These are phyloP conservation scores for Fomitopsis schrenkii DNA, from an alignment of 1,284 basidiomycete genomes.

Conservation along the genomic window DNA sequence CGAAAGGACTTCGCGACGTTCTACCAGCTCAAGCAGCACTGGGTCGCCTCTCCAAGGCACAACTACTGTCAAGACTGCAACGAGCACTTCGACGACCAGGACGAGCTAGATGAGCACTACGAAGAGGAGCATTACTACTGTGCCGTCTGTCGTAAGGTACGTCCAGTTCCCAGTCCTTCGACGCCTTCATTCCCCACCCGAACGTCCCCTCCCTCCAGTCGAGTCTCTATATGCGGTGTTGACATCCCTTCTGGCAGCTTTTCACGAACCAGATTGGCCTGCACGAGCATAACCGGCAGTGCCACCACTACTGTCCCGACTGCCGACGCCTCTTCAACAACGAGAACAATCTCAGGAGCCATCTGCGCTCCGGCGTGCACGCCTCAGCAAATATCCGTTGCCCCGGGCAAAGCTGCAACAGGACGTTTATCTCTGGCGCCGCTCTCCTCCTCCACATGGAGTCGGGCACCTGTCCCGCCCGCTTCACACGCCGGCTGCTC, in stretches of 20 bases:
- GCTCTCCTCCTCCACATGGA: constrained; percentile 32
- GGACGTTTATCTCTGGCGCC: constrained; percentile 25
- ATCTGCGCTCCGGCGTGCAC: constrained; percentile 19
- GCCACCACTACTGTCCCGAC: constrained; percentile 42
- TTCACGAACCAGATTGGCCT: constrained; percentile 24
- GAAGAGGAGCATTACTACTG: constrained; percentile 38
- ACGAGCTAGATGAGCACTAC: constrained; percentile 13
- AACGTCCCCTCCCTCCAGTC: not conserved
- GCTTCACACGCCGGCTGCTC: constrained; percentile 26
- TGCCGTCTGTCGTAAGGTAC: constrained; percentile 30
- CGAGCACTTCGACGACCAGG: constrained; percentile 18
- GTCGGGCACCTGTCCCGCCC: constrained; percentile 26
- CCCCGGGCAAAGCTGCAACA: constrained; percentile 18
- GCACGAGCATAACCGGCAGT: constrained; percentile 44
- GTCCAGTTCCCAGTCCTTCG: not conserved
- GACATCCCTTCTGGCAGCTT: not conserved
- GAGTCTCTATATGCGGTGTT: no score
- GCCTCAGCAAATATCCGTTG: constrained; percentile 15
- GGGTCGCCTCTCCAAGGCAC: constrained; percentile 33
- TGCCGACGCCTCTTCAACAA: constrained; percentile 41
- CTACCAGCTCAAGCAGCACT: constrained; percentile 32
- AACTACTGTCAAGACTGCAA: constrained; percentile 43
- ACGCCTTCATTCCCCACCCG: not conserved
- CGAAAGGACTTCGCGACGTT: constrained; percentile 30
- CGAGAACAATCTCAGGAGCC: constrained; percentile 17